Evolutionary conservation across 345 rosid species (phyloP).

Genomic region (Brassica rapa): DNA sequence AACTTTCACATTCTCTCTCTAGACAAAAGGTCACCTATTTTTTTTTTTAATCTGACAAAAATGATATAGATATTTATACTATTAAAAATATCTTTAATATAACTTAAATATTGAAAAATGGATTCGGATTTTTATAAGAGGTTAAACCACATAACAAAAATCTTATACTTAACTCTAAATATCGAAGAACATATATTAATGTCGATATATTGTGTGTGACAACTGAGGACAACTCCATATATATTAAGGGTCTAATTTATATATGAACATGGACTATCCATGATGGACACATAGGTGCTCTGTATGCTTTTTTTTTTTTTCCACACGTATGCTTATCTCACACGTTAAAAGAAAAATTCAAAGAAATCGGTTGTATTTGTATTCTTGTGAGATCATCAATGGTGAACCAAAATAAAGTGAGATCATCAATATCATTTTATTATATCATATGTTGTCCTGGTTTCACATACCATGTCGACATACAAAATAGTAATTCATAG

Average conservation of each 20-base stretch:
- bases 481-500: neutral
- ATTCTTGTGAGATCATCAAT: neutral
- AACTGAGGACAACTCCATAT: neutral
- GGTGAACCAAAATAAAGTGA: neutral
- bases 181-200: slow-evolving; percentile 8
- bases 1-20: too few relatives aligned
- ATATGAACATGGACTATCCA: neutral
- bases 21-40: too few relatives aligned
- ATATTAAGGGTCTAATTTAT: neutral
- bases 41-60: too few relatives aligned
- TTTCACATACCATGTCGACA: slow-evolving; percentile 28
- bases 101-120: neutral
- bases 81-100: too few relatives aligned
- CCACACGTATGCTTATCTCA: slow-evolving; percentile 20
- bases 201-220: neutral
- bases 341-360: slow-evolving; percentile 38
- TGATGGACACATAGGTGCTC: slow-evolving; percentile 1
- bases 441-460: neutral
- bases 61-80: neutral
- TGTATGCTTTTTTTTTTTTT: neutral
- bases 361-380: slow-evolving; percentile 29
- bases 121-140: neutral
- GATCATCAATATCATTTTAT: slow-evolving; percentile 11
- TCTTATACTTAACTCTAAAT: neutral
- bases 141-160: neutral